Percentiles rank a stretch among this genome's conserved stretches.
These are phyloP conservation scores for Babesia bovis DNA, from an alignment of 169 alveolate genomes.

Conservation along the genomic window DNA sequence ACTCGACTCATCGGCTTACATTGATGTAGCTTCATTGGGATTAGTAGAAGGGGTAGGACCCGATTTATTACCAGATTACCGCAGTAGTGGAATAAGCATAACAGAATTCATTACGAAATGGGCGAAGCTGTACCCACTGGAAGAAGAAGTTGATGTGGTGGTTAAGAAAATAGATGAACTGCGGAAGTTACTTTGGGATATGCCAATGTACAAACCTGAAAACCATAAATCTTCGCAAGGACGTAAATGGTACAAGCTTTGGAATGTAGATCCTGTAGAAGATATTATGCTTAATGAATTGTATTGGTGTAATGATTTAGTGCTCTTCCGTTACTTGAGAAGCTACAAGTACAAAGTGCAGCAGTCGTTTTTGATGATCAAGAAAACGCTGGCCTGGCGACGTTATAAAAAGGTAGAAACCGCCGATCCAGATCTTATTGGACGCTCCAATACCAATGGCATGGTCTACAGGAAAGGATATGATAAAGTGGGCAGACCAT, in stretches of 20 bases:
- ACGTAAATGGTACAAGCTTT: slow-evolving; percentile 55
- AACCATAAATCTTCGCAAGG: neutral
- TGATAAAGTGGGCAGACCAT: slow-evolving; percentile 42
- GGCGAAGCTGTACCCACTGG: slow-evolving; percentile 25
- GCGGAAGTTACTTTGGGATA: slow-evolving; percentile 6
- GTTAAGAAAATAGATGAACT: slow-evolving; percentile 8
- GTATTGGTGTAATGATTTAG: slow-evolving; percentile 50
- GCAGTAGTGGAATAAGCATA: neutral
- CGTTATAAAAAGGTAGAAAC: slow-evolving; percentile 24
- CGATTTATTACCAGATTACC: slow-evolving; percentile 2
- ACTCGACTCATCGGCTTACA: neutral
- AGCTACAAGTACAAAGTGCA: slow-evolving; percentile 41
- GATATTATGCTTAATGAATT: slow-evolving; percentile 38
- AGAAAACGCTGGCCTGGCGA: slow-evolving; percentile 61
- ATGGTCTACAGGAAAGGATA: slow-evolving; percentile 63
- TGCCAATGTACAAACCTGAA: slow-evolving; percentile 25
- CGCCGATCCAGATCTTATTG: slow-evolving; percentile 18
- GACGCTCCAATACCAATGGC: slow-evolving; percentile 17
- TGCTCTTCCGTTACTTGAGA: slow-evolving; percentile 49
- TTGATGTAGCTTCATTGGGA: slow-evolving; percentile 21
- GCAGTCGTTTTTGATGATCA: slow-evolving; percentile 33
- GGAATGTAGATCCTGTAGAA: slow-evolving; percentile 50
- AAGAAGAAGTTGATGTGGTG: slow-evolving; percentile 11
- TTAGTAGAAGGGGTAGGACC: slow-evolving; percentile 48
- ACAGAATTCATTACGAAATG: slow-evolving; percentile 22